Evolutionary conservation across 2,329 filamentous ascomycete genomes (phyloP), one percentile per base, ranked within the genome.

Genomic region (Endoconidiophora laricicola): DNA sequence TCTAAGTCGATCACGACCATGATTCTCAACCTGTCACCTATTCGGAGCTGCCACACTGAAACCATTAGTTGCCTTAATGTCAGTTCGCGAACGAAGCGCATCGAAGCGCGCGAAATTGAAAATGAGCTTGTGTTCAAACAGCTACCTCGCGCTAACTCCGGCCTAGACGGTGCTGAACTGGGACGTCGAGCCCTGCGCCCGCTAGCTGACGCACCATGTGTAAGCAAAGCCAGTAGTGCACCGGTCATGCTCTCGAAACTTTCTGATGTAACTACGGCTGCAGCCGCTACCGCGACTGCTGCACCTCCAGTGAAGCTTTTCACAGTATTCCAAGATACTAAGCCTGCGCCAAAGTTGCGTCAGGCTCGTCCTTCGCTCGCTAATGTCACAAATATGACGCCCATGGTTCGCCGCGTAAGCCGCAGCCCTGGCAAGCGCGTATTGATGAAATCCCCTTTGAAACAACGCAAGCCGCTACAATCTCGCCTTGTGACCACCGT

Each of bases 21-120:
- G 91, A 91, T 96, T 52, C 71, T 96, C 37, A 96, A 96, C 60
- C 74, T 96, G 2, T 86, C 90, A 0, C 88, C 91, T 0, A 73
- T 93, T n/a, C 79, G 85, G 55, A 87, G 85, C 57, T 96, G 94
- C 61, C 90, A 96, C 60, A 73, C 94, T 38, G 90, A 96, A 62
- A 95, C 90, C 0, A 72, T 95, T 4, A 94, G 86, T 65, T 94
- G 88, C 55, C 69, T 96, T 48, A 95, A 94, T 60, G 91, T 96
- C 60, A 91, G 88, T 59, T 95, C 91, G 47, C 77, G 90, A 9
- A 93, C 90, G 22, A 95, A 95, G 70, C 86, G 93, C 60, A 95
- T 96, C 57, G 90, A 96, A 63, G 83, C 94, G 9, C 81, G 86
- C 46, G 91, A 96, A 63, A 85, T 94, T 52, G 90, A 96, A 64